phyloP scores from a whole-genome alignment of 441 rosid genomes.

The Populus trichocarpa region DNA sequence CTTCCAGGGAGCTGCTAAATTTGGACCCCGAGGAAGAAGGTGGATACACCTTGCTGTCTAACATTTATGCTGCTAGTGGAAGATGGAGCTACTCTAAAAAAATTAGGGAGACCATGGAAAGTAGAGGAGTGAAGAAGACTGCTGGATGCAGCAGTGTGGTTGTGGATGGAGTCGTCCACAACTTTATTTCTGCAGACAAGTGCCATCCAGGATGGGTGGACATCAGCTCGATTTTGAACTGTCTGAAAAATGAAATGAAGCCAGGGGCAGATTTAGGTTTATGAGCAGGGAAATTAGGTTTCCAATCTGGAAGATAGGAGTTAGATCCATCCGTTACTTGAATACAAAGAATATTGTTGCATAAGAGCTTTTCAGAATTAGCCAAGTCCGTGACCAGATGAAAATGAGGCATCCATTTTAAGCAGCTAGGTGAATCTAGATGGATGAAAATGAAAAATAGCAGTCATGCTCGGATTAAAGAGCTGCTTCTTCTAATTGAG shows the following conservation, averaged over 20 bases:
- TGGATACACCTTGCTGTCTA: conserved; percentile 46
- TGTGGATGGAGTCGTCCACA: conserved; percentile 36
- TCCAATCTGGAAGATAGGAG: too few species aligned
- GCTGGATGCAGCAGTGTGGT: conserved; percentile 48
- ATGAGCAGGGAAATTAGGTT: too few species aligned
- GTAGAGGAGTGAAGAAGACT: conserved; percentile 43
- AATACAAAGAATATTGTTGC: too few species aligned
- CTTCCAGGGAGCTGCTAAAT: conserved; percentile 35
- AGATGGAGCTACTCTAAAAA: conserved; percentile 39
- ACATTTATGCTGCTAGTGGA: conserved; percentile 42
- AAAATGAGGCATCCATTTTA: too few species aligned
- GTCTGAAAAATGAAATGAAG: conserved; percentile 33
- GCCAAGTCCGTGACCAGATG: too few species aligned
- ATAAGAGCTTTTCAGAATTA: too few species aligned
- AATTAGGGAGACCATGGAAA: conserved; percentile 46
- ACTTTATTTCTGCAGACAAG: conserved; percentile 44
- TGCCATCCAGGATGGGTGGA: conserved; percentile 35
- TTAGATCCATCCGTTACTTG: too few species aligned
- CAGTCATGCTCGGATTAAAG: too few species aligned
- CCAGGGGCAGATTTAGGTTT: neutral
- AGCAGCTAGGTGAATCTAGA: too few species aligned
- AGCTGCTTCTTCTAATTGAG: too few species aligned
- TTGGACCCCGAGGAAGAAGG: conserved; percentile 57
- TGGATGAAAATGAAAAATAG: too few species aligned
- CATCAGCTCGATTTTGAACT: conserved; percentile 23